A percentile compares a stretch with the other conserved stretches of the same genome.
Evolutionary conservation across 257 asterid species (phyloP).

Genomic region (Ilex aquifolium): DNA sequence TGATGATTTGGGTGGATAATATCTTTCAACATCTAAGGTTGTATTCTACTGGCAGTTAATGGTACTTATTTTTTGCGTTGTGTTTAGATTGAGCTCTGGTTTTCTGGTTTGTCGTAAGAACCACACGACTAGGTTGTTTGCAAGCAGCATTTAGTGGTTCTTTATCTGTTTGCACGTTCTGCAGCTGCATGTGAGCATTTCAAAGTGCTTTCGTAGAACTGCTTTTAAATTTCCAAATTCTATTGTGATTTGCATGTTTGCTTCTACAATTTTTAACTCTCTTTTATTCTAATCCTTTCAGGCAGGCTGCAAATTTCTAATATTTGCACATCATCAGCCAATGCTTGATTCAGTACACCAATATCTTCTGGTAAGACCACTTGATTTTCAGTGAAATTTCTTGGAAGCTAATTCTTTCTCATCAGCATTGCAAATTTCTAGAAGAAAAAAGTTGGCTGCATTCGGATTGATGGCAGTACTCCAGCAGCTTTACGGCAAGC

Average conservation of each 20-base stretch:
- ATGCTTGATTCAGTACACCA: slow-evolving; percentile 80
- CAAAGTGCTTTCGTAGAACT: too few relatives aligned
- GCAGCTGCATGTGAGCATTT: too few relatives aligned
- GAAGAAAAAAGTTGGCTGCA: slow-evolving; percentile 91
- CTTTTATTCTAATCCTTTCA: slow-evolving; percentile 30
- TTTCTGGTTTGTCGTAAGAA: not conserved
- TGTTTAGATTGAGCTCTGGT: not conserved
- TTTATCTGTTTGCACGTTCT: not conserved
- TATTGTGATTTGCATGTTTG: not conserved
- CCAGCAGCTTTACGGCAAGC: slow-evolving; percentile 84
- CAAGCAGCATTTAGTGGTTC: not conserved
- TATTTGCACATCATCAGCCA: slow-evolving; percentile 90
- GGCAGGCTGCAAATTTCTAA: slow-evolving; percentile 93
- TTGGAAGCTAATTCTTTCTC: slow-evolving; percentile 7
- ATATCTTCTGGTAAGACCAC: slow-evolving; percentile 69
- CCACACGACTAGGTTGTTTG: not conserved
- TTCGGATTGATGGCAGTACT: slow-evolving; percentile 84
- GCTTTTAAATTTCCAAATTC: too few relatives aligned
- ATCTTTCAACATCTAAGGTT: not conserved
- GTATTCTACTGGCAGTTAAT: not conserved
- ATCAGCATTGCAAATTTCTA: slow-evolving; percentile 24
- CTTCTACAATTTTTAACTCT: slow-evolving; percentile 12
- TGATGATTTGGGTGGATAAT: too few relatives aligned
- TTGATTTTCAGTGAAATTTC: slow-evolving; percentile 2
- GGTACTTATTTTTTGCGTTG: not conserved